These are phyloP conservation scores for Golubevia sp. DNA, from an alignment of 1,284 basidiomycete species.

Conservation along the genomic window DNA sequence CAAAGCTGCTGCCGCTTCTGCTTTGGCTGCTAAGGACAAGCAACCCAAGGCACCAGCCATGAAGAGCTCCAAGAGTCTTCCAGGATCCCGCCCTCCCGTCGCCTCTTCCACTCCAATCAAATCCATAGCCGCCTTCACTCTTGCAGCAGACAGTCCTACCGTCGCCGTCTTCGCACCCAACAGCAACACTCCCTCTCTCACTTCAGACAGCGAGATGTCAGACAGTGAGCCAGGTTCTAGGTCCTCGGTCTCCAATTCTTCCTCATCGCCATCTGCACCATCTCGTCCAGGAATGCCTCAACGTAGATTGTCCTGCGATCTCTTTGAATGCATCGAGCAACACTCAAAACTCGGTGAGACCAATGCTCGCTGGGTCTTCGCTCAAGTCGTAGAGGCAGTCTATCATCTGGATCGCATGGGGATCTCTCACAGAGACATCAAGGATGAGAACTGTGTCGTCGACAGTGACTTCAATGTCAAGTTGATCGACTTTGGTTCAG, in stretches of 20 bases:
- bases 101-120: background rate
- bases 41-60: slow-evolving; percentile 14
- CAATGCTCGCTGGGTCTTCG: slow-evolving; percentile 79
- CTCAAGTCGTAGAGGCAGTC: slow-evolving; percentile 83
- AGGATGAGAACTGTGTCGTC: slow-evolving; percentile 85
- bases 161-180: slow-evolving; percentile 4
- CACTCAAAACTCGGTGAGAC: slow-evolving; percentile 78
- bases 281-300: slow-evolving; percentile 68
- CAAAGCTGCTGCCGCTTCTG: slow-evolving; percentile 13
- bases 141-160: background rate
- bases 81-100: too few relatives aligned
- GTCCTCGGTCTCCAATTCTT: slow-evolving; percentile 22
- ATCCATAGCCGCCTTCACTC: background rate
- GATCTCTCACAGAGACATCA: slow-evolving; percentile 87
- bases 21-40: slow-evolving; percentile 8
- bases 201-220: background rate
- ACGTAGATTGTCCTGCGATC: slow-evolving; percentile 80
- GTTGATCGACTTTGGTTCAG: slow-evolving; percentile 90
- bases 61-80: background rate
- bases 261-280: slow-evolving; percentile 16
- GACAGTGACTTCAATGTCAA: slow-evolving; percentile 79
- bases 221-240: slow-evolving; percentile 17
- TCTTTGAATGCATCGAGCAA: slow-evolving; percentile 92
- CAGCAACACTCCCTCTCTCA: slow-evolving; percentile 1
- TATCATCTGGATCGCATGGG: slow-evolving; percentile 76